Conservation (phyloP, 257 asterid genomes). For the Salvia miltiorrhiza region DNA sequence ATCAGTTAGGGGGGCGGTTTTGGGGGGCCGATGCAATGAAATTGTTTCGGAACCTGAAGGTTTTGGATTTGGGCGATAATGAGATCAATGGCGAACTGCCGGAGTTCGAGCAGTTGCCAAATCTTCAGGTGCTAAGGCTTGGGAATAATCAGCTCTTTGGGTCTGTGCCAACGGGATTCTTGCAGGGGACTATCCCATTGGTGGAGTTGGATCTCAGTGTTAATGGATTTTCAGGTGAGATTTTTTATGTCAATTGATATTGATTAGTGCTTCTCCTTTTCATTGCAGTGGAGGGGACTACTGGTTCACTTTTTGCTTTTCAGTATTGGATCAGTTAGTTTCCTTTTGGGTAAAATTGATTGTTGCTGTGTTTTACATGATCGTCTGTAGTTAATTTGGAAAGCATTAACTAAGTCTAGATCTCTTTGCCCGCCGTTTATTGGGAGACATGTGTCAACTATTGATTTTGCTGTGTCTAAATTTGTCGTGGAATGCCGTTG, state of each 20-base stretch:
- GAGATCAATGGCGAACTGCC: constrained; percentile 64
- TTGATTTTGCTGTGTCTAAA: constrained; percentile 2
- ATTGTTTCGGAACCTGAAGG: constrained; percentile 59
- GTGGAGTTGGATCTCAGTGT: constrained; percentile 74
- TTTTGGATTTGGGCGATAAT: constrained; percentile 67
- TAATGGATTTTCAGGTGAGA: constrained; percentile 73
- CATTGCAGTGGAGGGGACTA: background rate
- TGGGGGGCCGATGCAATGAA: constrained; percentile 46
- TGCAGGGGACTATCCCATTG: constrained; percentile 64
- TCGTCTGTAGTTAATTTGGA: constrained; percentile 19
- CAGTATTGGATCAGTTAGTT: constrained; percentile 11
- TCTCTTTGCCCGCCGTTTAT: constrained; percentile 9
- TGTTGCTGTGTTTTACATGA: background rate
- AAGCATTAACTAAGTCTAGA: constrained; percentile 9
- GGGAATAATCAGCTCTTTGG: constrained; percentile 67
- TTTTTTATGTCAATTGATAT: constrained; percentile 14
- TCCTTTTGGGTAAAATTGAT: background rate
- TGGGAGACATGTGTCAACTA: constrained; percentile 17
- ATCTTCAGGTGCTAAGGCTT: constrained; percentile 54
- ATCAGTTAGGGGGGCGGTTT: constrained; percentile 54
- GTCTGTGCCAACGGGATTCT: constrained; percentile 51
- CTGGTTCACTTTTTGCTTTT: constrained; percentile 6
- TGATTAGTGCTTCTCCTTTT: background rate
- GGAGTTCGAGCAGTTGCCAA: constrained; percentile 47
- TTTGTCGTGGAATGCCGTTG: constrained; percentile 3